phyloP scores from a whole-genome alignment of 495 filamentous ascomycete genomes.

The Aspergillus sparsus region DNA sequence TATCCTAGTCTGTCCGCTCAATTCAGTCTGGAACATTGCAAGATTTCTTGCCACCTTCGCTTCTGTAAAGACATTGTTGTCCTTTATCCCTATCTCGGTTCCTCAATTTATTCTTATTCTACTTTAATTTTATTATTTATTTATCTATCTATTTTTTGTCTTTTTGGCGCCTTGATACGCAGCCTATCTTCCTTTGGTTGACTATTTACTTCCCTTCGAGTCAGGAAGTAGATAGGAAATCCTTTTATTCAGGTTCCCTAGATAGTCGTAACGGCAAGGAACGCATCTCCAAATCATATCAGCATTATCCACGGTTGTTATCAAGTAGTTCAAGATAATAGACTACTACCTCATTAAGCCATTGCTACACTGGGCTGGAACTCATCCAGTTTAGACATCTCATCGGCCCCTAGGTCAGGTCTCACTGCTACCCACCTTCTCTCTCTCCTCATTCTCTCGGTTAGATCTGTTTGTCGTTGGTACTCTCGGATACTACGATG shows the following conservation, averaged over 20 bases:
- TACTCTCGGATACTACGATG: constrained; percentile 16
- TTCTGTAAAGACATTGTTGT: constrained; percentile 15
- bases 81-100: constrained; percentile 10
- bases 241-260: constrained; percentile 15
- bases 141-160: constrained; percentile 5
- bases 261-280: constrained; percentile 14
- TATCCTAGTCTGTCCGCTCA: constrained; percentile 4
- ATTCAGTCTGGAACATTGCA: constrained; percentile 8
- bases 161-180: background rate
- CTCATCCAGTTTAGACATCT: constrained; percentile 6
- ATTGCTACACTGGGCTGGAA: constrained; percentile 5
- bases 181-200: background rate
- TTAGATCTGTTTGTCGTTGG: constrained; percentile 13
- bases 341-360: constrained; percentile 4
- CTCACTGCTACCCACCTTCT: constrained; percentile 14
- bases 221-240: constrained; percentile 5
- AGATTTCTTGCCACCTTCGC: constrained; percentile 23
- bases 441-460: background rate
- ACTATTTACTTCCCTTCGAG: constrained; percentile 8
- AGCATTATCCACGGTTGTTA: constrained; percentile 9
- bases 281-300: constrained; percentile 19
- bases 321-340: constrained; percentile 14
- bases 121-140: constrained; percentile 6
- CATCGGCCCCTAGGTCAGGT: constrained; percentile 9
- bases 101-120: constrained; percentile 14